Evolutionary conservation across 495 filamentous ascomycete species (phyloP).

Genomic region (Gamarada debralockiae): DNA sequence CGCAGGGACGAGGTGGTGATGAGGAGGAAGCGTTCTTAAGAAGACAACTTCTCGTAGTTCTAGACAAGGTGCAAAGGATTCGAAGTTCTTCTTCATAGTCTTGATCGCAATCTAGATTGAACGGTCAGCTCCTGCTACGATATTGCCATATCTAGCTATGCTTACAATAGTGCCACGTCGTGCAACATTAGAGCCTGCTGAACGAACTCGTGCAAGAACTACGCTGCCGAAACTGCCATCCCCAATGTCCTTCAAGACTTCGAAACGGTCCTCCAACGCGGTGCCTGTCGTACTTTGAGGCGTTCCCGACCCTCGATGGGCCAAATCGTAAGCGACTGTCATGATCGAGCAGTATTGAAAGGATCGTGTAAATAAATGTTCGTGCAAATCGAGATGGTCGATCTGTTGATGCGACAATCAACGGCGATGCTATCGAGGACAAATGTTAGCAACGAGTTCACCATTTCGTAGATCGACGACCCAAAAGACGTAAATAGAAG

Average conservation of each 20-base stretch:
- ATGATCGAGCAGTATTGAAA: constrained; percentile 41
- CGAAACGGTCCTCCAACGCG: constrained; percentile 81
- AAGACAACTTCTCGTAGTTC: constrained; percentile 98
- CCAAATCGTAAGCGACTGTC: constrained; percentile 63
- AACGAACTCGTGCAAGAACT: constrained; percentile 83
- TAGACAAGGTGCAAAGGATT: constrained; percentile 81
- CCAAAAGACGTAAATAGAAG: not conserved
- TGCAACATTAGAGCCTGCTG: constrained; percentile 82
- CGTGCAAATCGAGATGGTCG: constrained; percentile 4
- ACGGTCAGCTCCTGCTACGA: constrained; percentile 23
- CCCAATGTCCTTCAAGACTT: constrained; percentile 95
- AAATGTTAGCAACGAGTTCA: constrained; percentile 7
- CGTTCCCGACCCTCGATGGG: constrained; percentile 48
- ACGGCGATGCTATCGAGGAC: constrained; percentile 12
- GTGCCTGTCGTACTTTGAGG: constrained; percentile 43
- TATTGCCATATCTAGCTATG: constrained; percentile 8
- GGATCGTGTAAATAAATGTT: constrained; percentile 2
- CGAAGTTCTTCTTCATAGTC: constrained; percentile 99
- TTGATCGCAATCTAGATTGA: constrained; percentile 91
- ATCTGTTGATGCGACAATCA: constrained; percentile 2
- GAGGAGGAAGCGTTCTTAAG: constrained; percentile 78
- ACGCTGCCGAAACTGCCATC: constrained; percentile 99
- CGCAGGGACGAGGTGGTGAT: constrained; percentile 91
- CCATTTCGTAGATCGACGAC: constrained; percentile 3
- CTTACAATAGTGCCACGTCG: constrained; percentile 90